Evolutionary conservation across 306 rosid genomes (phyloP), one percentile per base, ranked within the genome.

Genomic region (Cucumis melo): DNA sequence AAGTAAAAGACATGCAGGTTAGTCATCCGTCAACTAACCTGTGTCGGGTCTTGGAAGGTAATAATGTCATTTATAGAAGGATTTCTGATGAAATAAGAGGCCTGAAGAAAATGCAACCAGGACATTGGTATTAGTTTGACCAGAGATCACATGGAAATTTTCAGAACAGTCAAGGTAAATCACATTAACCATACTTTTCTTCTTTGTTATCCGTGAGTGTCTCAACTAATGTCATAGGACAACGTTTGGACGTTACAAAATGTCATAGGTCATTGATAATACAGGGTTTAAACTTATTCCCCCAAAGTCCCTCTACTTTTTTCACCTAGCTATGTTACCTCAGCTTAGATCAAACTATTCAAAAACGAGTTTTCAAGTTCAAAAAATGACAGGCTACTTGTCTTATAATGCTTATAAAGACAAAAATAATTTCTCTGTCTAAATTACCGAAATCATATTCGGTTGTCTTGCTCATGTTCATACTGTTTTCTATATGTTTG

Each of bases 1-100:
- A 80, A 51, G 32, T 50, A 55, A 63, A 29, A 29, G 55, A 51
- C 50, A 75, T 77, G 82, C 73, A 68, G 65, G 78, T 68, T 41
- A 74, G 65, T 57, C 75, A 34, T 71, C 62, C n/a, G 42, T 59
- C 41, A 78, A 80, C 84, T 76, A 79, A 93, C 98, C 94, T 90
- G 82, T 16, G 92, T 88, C 80, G 96, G 97, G 85, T 88, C 90
- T 76, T 56, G 78, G 82, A 93, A 93, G 78, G 91, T 88, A 64
- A 93, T 85, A 72, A 93, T 85, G 44, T 91, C 97, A 46, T 80
- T 78, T 68, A 90, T 57, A 32, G 92, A 90, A 67, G 97, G 97
- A 75, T 80, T 86, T 86, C 86, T 82, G 79, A 93, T 27, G 76
- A 85, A 88, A 83, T 80, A 91, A 41, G 94, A 88, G 60, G 87